phyloP scores from a whole-genome alignment of 2,329 filamentous ascomycete genomes.

The Helicocarpus griseus region DNA sequence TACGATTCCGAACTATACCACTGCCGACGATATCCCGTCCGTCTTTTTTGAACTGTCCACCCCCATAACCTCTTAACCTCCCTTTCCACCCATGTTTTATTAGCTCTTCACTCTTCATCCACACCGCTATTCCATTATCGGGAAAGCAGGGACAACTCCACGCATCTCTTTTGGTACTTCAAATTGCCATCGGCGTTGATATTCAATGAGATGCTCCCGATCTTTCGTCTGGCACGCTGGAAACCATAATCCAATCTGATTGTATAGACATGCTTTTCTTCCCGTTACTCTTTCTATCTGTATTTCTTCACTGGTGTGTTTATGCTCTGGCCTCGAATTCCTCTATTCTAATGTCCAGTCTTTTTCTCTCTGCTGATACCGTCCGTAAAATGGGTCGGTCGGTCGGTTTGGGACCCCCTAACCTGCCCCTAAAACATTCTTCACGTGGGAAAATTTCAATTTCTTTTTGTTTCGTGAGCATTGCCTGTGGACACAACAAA shows the following conservation, averaged over 20 bases:
- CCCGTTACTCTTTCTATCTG: slow-evolving; percentile 7
- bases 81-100: slow-evolving; percentile 32
- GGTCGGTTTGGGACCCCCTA: slow-evolving; percentile 14
- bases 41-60: too few relatives aligned
- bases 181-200: not conserved
- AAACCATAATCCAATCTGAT: slow-evolving; percentile 17
- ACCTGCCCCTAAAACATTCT: too few relatives aligned
- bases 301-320: not conserved
- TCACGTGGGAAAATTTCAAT: too few relatives aligned
- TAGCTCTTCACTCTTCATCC: slow-evolving; percentile 31
- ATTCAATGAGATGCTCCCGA: not conserved
- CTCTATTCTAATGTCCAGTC: not conserved
- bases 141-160: not conserved
- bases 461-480: too few relatives aligned
- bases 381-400: not conserved
- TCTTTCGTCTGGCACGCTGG: slow-evolving; percentile 26
- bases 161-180: not conserved
- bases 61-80: not conserved
- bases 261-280: slow-evolving; percentile 30
- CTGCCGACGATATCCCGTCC: not conserved
- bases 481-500: too few relatives aligned
- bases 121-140: not conserved
- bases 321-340: not conserved
- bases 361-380: not conserved
- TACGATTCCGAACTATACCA: not conserved